These are phyloP conservation scores for Pseudozyma thailandica DNA, from an alignment of 1,284 basidiomycete genomes.

Conservation along the genomic window DNA sequence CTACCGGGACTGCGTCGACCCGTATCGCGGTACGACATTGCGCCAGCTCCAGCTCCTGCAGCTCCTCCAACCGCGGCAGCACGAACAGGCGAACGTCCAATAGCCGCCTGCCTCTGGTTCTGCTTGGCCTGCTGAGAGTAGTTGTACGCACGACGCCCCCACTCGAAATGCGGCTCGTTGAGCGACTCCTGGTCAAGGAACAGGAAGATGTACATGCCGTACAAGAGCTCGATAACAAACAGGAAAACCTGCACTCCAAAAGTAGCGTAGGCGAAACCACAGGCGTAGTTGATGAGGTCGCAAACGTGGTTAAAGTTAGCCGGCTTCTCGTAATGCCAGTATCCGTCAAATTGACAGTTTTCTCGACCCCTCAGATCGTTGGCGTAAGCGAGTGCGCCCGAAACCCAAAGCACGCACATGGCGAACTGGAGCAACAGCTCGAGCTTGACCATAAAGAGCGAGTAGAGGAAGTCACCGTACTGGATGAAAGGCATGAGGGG, in stretches of 20 bases:
- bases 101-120: slow-evolving; percentile 17
- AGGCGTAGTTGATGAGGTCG: slow-evolving; percentile 67
- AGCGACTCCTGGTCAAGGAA: slow-evolving; percentile 71
- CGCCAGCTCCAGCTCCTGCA: slow-evolving; percentile 3
- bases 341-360: slow-evolving; percentile 68
- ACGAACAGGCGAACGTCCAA: slow-evolving; percentile 22
- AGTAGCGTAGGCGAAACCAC: slow-evolving; percentile 67
- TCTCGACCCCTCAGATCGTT: slow-evolving; percentile 66
- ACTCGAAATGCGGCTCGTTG: slow-evolving; percentile 69
- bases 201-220: slow-evolving; percentile 67
- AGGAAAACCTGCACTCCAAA: slow-evolving; percentile 67
- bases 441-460: slow-evolving; percentile 65
- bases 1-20: slow-evolving; percentile 16
- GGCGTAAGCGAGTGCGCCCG: slow-evolving; percentile 67
- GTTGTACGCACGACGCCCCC: slow-evolving; percentile 66
- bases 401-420: slow-evolving; percentile 68
- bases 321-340: slow-evolving; percentile 68
- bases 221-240: slow-evolving; percentile 56
- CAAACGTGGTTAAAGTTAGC: slow-evolving; percentile 67
- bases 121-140: slow-evolving; percentile 42
- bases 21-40: slow-evolving; percentile 18
- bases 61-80: slow-evolving; percentile 16
- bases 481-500: slow-evolving; percentile 66
- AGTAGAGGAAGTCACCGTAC: slow-evolving; percentile 65
- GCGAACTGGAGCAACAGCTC: slow-evolving; percentile 67